Evolutionary conservation across 2,329 filamentous ascomycete species (phyloP), one percentile per base, ranked within the genome.

Genomic region (Pseudocercospora pini-densiflorae): DNA sequence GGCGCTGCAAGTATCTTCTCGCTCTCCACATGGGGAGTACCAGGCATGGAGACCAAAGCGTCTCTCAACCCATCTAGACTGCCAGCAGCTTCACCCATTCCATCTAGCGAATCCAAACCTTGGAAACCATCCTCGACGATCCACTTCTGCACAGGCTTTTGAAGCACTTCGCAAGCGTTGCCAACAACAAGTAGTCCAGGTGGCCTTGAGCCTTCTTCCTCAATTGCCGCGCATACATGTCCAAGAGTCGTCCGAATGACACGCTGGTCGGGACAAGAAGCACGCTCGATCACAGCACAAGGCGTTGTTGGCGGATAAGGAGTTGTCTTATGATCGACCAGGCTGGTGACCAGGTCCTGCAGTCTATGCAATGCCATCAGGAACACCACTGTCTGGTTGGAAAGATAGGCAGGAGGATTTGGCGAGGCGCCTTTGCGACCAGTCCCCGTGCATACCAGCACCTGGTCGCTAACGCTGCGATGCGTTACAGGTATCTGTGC

Each of bases 391-490:
- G 95, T 98, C 64, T 94, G 87, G 8, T 87, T 90, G 1, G 85
- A 78, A 0, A 94, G 87, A 77, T 89, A 97, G 68, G 89, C 89
- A 0, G 95, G 95, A 36, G 93, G 93, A n/a, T 87, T 83, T 0
- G 93, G 93, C 0, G 92, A 84, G 62, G 88, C 90, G 12, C 95
- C 95, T 80, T 97, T 96, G 74, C 95, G 88, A 0, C 95, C 95
- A 0, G 95, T 99, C 0, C 95, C 95, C 0, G 95, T 99, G 81
- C 95, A 98, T n/a, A 99, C 87, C 27, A 99, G 85, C 0, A 99
- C 90, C 79, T 98, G 94, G 75, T 99, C 95, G 3, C 93, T 91
- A 0, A 97, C 91, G 53, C 91, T 91, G 5, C 95, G 87, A 81
- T 98, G 94, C 1, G 95, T 99, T 0, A 91, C 85, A 1, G 95